Conservation (phyloP, 106 monocot genomes). For the Phalaenopsis aphrodite region DNA sequence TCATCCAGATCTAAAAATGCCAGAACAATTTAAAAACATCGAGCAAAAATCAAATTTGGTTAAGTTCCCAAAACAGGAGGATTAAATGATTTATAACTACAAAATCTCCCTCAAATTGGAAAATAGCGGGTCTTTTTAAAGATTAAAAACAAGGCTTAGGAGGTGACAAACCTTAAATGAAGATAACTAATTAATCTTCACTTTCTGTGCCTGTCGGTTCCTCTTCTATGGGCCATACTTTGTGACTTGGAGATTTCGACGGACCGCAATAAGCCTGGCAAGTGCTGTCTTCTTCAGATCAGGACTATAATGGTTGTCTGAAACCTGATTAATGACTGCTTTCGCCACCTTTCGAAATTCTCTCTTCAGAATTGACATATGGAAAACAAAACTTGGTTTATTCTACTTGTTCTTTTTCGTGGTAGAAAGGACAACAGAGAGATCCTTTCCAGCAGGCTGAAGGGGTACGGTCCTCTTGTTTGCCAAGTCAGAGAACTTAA, state of each 20-base stretch:
- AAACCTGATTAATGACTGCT: constrained; percentile 50
- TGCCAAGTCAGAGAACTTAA: constrained; percentile 65
- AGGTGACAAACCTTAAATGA: no score
- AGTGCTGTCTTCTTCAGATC: constrained; percentile 64
- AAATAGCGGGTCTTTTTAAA: no score
- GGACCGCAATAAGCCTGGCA: constrained; percentile 44
- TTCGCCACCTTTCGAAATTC: constrained; percentile 56
- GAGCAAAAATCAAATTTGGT: no score
- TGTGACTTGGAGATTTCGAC: constrained; percentile 53
- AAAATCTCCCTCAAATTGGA: no score
- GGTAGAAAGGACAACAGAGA: constrained; percentile 28
- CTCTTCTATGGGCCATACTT: constrained; percentile 76
- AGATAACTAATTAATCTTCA: no score
- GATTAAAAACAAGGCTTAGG: no score
- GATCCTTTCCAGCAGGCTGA: constrained; percentile 40
- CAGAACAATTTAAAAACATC: no score
- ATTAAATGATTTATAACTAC: no score
- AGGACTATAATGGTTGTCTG: constrained; percentile 57
- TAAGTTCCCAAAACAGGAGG: no score
- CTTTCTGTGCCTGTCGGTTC: constrained; percentile 43
- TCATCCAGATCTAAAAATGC: no score
- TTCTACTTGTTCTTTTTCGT: constrained; percentile 54
- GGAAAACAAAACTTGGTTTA: constrained; percentile 28
- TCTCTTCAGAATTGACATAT: constrained; percentile 56
- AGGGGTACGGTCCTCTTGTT: constrained; percentile 49